Evolutionary conservation across 164 flowering plant species (phyloP).

Genomic region (Litsea cubeba): DNA sequence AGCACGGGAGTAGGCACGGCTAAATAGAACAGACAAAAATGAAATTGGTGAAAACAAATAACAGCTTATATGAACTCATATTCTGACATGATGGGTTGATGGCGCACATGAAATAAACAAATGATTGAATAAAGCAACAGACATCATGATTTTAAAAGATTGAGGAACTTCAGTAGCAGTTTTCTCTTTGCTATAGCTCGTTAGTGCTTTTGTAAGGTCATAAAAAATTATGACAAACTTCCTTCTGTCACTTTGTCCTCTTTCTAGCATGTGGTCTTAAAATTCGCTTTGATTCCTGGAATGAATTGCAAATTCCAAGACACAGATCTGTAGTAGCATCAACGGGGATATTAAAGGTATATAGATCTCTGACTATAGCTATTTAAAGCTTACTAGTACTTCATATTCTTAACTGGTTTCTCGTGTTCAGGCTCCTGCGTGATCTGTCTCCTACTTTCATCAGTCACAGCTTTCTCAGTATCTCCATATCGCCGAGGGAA

Average conservation of each 20-base stretch:
- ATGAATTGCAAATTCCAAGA: background rate
- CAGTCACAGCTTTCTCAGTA: conserved; percentile 16
- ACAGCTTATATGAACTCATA: background rate
- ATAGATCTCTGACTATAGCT: background rate
- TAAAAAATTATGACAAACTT: background rate
- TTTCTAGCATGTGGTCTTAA: conserved; percentile 16
- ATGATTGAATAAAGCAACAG: background rate
- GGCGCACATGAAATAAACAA: background rate
- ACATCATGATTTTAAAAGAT: conserved; percentile 35
- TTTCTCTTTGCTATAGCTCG: conserved; percentile 17
- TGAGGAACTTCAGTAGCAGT: conserved; percentile 22
- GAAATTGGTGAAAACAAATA: background rate
- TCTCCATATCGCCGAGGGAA: conserved; percentile 31
- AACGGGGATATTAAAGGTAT: background rate
- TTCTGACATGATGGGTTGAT: background rate
- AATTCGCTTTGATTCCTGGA: conserved; percentile 17
- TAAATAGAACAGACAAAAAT: background rate
- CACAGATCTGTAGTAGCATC: background rate
- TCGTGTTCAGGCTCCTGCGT: conserved; percentile 17
- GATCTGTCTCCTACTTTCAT: conserved; percentile 17
- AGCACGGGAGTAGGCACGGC: no score
- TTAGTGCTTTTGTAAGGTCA: no score
- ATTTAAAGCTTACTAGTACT: conserved; percentile 25
- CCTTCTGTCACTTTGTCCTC: conserved; percentile 12
- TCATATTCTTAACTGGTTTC: conserved; percentile 21